phyloP scores from a whole-genome alignment of 345 rosid species.

The Brassica incana region DNA sequence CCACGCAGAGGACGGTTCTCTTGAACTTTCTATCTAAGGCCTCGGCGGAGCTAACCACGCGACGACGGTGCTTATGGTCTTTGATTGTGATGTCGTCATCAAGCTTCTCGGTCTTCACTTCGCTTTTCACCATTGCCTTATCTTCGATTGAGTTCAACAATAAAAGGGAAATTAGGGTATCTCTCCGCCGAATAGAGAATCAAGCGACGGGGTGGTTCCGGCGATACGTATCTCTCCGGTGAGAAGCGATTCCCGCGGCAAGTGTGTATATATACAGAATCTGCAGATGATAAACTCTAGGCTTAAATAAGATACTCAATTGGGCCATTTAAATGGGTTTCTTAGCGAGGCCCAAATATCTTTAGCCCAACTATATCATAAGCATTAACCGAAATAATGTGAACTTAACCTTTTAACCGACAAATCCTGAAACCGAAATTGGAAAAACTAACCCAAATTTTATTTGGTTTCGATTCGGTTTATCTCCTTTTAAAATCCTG shows the following conservation, averaged over 20 bases:
- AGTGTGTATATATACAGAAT: neutral
- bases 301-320: neutral
- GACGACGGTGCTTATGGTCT: neutral
- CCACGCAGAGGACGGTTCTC: conserved; percentile 39
- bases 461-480: too few species aligned
- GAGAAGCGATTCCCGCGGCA: neutral
- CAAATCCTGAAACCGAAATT: too few species aligned
- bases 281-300: neutral
- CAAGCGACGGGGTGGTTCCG: neutral
- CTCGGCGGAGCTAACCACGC: neutral
- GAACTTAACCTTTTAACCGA: neutral
- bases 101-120: neutral
- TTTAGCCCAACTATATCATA: neutral
- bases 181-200: neutral
- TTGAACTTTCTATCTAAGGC: conserved; percentile 21
- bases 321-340: neutral
- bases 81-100: neutral
- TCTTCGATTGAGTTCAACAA: neutral
- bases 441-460: too few species aligned
- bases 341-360: neutral
- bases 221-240: neutral
- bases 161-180: neutral
- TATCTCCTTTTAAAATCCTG: too few species aligned
- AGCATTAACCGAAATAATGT: neutral
- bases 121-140: neutral